phyloP scores from a whole-genome alignment of 495 filamentous ascomycete species.

The Lasiosphaeria ovina region DNA sequence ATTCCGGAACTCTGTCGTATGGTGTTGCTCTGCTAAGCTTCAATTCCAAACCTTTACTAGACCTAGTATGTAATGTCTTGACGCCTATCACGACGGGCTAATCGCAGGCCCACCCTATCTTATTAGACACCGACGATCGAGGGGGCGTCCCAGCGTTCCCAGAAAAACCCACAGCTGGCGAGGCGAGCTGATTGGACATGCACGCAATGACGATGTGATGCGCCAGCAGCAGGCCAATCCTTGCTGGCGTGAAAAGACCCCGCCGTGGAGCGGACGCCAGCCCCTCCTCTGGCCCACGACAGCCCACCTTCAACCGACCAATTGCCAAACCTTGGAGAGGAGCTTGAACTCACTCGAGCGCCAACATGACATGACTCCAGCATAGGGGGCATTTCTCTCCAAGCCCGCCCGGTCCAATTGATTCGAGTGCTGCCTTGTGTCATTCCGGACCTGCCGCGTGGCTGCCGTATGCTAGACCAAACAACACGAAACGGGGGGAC shows the following conservation, averaged over 20 bases:
- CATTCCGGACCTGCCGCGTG: no score
- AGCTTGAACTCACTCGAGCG: neutral
- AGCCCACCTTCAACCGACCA: neutral
- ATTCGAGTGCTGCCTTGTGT: no score
- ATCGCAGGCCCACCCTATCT: neutral
- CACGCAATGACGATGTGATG: conserved; percentile 2
- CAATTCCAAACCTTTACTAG: no score
- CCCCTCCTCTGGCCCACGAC: neutral
- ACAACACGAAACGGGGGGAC: no score
- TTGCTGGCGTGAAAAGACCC: neutral
- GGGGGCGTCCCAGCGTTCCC: neutral
- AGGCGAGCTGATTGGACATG: neutral
- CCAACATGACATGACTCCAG: neutral
- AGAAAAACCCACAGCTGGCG: neutral
- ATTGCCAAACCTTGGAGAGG: neutral
- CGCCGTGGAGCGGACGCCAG: neutral
- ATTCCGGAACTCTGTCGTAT: neutral
- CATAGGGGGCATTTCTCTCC: no score
- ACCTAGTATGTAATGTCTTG: neutral
- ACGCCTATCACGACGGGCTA: neutral
- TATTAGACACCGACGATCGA: neutral
- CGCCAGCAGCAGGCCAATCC: neutral
- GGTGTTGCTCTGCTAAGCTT: neutral
- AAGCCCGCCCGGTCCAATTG: no score
- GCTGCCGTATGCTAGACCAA: no score